phyloP scores from a whole-genome alignment of 2,329 filamentous ascomycete species.

The Teratosphaeria epicoccoides region DNA sequence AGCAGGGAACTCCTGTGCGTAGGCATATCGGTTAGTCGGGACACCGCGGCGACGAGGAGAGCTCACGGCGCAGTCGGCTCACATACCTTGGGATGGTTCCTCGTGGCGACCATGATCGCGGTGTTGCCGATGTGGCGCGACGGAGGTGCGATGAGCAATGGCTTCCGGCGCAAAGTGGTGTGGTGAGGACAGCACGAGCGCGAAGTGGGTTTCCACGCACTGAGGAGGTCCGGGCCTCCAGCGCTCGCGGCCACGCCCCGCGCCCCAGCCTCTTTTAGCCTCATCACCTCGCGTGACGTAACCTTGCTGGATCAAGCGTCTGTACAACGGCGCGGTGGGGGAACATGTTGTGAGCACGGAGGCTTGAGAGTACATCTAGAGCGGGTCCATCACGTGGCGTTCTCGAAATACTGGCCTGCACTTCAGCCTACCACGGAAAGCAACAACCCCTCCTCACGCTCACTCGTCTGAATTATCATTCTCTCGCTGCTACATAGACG shows the following conservation, averaged over 20 bases:
- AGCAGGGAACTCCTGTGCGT: neutral
- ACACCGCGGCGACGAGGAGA: neutral
- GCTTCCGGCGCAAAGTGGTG: neutral
- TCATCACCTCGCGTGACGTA: neutral
- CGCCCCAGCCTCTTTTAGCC: neutral
- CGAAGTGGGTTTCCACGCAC: neutral
- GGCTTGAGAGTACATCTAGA: too few relatives aligned
- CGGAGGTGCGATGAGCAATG: neutral
- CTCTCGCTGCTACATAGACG: neutral
- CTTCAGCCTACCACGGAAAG: too few relatives aligned
- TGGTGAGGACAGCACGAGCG: neutral
- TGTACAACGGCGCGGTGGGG: too few relatives aligned
- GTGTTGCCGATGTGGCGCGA: neutral
- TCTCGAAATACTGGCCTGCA: too few relatives aligned
- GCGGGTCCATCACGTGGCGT: too few relatives aligned
- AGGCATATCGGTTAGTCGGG: neutral
- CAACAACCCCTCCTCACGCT: neutral
- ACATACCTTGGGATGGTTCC: slow-evolving; percentile 38
- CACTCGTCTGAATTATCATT: too few relatives aligned
- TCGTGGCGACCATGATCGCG: slow-evolving; percentile 45
- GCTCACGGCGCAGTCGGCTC: neutral
- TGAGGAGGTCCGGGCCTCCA: neutral
- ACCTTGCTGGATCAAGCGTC: too few relatives aligned
- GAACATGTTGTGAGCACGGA: too few relatives aligned
- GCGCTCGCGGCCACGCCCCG: neutral